Conservation (phyloP, 306 rosid species). For the Corylus avellana region DNA sequence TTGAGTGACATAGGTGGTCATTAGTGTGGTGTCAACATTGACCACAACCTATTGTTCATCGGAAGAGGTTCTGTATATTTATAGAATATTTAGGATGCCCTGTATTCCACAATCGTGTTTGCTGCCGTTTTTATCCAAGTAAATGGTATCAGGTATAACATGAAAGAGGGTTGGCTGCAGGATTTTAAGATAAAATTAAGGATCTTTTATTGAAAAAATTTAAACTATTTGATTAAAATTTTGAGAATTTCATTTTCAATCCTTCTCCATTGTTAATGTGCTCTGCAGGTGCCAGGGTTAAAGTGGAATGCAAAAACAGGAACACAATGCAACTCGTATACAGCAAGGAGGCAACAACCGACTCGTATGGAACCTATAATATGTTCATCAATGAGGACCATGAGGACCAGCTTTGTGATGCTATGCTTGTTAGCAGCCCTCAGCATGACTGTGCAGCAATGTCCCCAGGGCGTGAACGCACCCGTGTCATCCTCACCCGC, state of each 20-base stretch:
- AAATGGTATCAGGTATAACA: no score
- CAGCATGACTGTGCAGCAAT: conserved; percentile 35
- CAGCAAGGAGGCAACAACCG: conserved; percentile 56
- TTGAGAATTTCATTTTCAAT: not conserved
- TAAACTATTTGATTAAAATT: no score
- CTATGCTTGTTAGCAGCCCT: conserved; percentile 67
- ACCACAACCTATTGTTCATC: not conserved
- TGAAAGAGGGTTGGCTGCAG: no score
- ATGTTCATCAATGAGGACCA: conserved; percentile 64
- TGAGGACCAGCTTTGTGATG: conserved; percentile 62
- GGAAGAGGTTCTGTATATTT: not conserved
- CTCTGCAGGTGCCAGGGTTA: conserved; percentile 69
- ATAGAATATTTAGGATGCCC: not conserved
- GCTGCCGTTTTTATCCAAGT: no score
- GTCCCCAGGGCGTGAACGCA: conserved; percentile 73
- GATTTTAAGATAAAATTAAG: no score
- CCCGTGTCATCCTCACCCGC: conserved; percentile 76
- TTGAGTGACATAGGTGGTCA: not conserved
- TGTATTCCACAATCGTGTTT: not conserved
- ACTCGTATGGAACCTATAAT: conserved; percentile 57
- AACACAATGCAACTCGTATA: conserved; percentile 35
- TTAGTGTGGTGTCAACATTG: not conserved
- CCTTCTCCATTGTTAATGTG: not conserved
- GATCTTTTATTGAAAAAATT: no score
- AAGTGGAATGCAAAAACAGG: conserved; percentile 68